Percentiles rank a stretch among this genome's conserved stretches.
These are phyloP conservation scores for Scheffersomyces cryptocercus DNA, from an alignment of 1,139 yeast species.

Conservation along the genomic window DNA sequence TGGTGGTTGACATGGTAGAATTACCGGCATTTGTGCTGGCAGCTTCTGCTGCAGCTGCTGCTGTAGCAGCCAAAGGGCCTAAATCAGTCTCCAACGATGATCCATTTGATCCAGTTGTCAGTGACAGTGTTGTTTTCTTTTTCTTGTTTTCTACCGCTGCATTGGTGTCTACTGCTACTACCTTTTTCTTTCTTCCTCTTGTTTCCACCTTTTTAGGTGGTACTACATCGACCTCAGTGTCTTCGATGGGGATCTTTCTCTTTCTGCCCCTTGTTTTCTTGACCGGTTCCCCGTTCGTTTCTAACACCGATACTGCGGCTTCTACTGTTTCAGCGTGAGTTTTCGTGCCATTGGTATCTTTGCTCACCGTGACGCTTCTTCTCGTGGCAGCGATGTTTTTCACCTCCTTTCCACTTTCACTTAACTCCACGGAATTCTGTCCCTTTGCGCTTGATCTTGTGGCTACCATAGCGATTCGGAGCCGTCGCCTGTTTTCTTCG, in stretches of 20 bases:
- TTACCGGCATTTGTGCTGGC: too few species aligned
- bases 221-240: not conserved
- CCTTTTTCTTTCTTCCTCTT: too few species aligned
- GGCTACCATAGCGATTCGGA: slow-evolving; percentile 5
- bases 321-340: not conserved
- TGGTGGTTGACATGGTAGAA: too few species aligned
- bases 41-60: too few species aligned
- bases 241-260: not conserved
- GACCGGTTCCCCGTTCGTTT: not conserved
- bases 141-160: too few species aligned
- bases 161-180: too few species aligned
- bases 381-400: not conserved
- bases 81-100: too few species aligned
- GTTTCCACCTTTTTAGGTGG: too few species aligned
- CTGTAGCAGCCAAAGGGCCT: too few species aligned
- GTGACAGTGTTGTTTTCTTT: too few species aligned
- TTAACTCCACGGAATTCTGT: not conserved
- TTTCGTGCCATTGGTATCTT: not conserved
- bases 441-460: slow-evolving; percentile 7
- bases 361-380: not conserved
- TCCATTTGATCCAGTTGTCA: too few species aligned
- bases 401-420: not conserved
- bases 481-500: too few species aligned
- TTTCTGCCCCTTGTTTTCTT: not conserved
- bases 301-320: not conserved